Evolutionary conservation across 345 rosid species (phyloP).

Genomic region (Abelmoschus esculentus): DNA sequence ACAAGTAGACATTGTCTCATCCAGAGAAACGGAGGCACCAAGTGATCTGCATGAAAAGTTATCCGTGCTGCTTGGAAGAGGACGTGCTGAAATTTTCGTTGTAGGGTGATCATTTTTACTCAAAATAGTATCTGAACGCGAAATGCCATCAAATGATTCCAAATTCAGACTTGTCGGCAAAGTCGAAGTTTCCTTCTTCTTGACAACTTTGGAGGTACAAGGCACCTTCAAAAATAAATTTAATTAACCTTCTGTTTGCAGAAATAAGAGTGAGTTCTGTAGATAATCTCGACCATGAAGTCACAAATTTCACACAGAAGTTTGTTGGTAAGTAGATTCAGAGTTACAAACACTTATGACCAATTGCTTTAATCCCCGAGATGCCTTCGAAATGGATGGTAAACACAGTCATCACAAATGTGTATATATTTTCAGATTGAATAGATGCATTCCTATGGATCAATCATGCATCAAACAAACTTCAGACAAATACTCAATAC

Average conservation of each 20-base stretch:
- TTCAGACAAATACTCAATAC: no score
- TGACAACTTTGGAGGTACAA: slow-evolving; percentile 5
- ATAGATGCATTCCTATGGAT: background rate
- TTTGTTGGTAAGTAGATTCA: background rate
- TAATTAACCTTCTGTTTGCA: background rate
- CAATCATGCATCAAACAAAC: background rate
- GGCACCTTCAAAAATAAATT: slow-evolving; percentile 7
- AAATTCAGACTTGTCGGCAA: slow-evolving; percentile 7
- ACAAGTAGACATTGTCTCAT: slow-evolving; percentile 27
- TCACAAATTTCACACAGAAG: background rate
- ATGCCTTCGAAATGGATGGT: background rate
- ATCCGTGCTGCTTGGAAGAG: background rate
- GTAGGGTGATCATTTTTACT: background rate
- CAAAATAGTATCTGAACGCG: background rate
- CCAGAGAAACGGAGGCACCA: slow-evolving; percentile 17
- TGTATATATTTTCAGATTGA: background rate
- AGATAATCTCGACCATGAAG: background rate
- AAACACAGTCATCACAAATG: background rate
- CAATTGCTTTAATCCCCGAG: background rate
- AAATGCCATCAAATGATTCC: background rate
- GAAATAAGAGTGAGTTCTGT: background rate
- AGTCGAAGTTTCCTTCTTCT: slow-evolving; percentile 4
- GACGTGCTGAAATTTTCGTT: background rate
- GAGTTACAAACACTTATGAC: background rate
- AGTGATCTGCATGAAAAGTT: background rate